A percentile compares a stretch with the other conserved stretches of the same genome.
phyloP scores from a whole-genome alignment of 2,329 filamentous ascomycete genomes.

The Diaporthe capsici region DNA sequence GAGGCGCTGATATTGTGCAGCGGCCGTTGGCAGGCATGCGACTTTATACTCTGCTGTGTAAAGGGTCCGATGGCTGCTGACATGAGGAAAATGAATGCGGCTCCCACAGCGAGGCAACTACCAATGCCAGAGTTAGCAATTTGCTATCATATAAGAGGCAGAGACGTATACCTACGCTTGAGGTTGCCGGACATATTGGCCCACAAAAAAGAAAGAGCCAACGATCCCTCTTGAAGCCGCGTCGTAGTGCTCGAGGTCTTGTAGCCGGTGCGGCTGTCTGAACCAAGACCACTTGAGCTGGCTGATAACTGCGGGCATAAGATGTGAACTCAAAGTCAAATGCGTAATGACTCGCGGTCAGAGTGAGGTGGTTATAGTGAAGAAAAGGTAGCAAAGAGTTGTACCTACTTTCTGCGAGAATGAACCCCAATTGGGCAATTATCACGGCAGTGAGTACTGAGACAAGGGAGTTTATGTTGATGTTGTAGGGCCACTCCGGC shows the following conservation, averaged over 20 bases:
- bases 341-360: too few species aligned
- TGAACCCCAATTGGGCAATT: neutral
- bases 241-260: neutral
- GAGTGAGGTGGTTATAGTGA: too few species aligned
- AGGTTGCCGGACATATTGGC: neutral
- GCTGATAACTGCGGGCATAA: neutral
- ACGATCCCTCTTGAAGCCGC: neutral
- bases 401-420: neutral
- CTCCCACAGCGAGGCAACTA: neutral
- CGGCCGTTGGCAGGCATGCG: neutral
- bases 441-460: neutral
- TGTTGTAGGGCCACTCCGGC: neutral
- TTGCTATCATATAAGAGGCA: too few species aligned
- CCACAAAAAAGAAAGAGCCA: neutral
- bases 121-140: rapidly evolving
- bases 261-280: neutral
- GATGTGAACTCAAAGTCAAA: neutral
- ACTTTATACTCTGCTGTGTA: neutral
- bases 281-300: neutral
- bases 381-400: too few species aligned
- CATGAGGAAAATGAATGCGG: neutral
- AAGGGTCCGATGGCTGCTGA: neutral
- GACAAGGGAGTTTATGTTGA: neutral
- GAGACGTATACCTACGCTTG: neutral
- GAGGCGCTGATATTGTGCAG: neutral